Base-by-base conservation (phyloP, 2,329 filamentous ascomycete genomes). In the Colletotrichum limetticola region DNA sequence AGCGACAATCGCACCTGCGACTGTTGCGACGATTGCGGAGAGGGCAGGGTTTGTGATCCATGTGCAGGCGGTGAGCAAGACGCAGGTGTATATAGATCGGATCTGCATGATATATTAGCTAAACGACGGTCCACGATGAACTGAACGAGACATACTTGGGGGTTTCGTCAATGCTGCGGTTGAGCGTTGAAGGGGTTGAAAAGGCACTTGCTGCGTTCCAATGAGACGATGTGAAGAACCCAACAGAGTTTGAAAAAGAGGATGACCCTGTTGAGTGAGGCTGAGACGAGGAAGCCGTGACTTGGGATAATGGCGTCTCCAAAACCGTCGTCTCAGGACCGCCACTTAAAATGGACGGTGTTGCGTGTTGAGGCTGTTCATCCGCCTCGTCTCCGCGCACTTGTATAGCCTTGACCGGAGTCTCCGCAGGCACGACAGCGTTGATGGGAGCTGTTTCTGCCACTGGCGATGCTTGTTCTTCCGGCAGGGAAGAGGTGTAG, bases 1-100 rank as follows among this genome's bases (percentile, higher is more conserved):
- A 97, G 91, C 1, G 94, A 95, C 32, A 98, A 87, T 61, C 95
- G 92, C 70, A 97, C 88, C 32, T 90, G 88, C n/a, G 86, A 83
- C 60, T 83, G 82, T 35, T 64, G 61, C 32, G 61, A 64, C 8
- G 46, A 55, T 42, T 57, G 83, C 61, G 80, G 81, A 61, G 81
- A 78, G 66, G 84, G 79, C 16, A 84, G 79, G 60, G 82, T 66
- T 14, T 79, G 74, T 11, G 58, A 24, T 16, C 75, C 71, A 1
- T 85, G 84, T n/a, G 82, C 79, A 59, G 81, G 81, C 26, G 83
- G 83, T 9, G 85, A 83, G 75, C 82, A 84, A 60, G 83, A 82
- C 1, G 85, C 84, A 37, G 83, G 80, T 16, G 82, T 79, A 74
- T 86, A 85, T n/a, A 83, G 82, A 52, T 86, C 85, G 52, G 83